A percentile compares a stretch with the other conserved stretches of the same genome.
Evolutionary conservation across 1,284 basidiomycete species (phyloP).

Genomic region (Ceratobasidium sp.): DNA sequence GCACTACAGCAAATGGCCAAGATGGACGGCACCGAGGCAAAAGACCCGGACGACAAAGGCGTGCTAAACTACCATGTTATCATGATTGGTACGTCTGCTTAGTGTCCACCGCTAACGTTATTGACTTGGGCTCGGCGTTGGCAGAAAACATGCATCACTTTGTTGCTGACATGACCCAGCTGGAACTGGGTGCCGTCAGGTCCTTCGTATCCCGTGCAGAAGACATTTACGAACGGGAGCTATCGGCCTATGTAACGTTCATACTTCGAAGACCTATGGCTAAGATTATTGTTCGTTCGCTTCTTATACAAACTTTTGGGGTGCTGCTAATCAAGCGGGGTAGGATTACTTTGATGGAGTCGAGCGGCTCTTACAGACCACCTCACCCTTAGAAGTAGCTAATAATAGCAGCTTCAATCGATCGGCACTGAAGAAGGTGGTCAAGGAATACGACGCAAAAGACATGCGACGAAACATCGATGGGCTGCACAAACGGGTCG

Average conservation of each 20-base stretch:
- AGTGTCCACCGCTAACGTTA: not conserved
- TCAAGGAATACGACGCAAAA: constrained; percentile 86
- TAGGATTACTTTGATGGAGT: constrained; percentile 96
- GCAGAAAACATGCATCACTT: constrained; percentile 97
- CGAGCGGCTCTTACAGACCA: constrained; percentile 82
- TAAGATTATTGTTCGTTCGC: constrained; percentile 73
- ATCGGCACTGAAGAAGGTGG: constrained; percentile 78
- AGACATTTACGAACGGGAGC: constrained; percentile 85
- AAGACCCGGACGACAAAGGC: constrained; percentile 88
- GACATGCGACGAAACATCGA: constrained; percentile 90
- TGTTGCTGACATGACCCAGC: constrained; percentile 75
- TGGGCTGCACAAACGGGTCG: constrained; percentile 86
- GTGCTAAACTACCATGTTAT: constrained; percentile 96
- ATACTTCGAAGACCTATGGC: constrained; percentile 86
- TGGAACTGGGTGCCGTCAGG: constrained; percentile 71
- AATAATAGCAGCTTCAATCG: constrained; percentile 80
- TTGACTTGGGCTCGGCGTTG: not conserved
- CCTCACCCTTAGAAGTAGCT: constrained; percentile 79
- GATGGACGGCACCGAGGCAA: constrained; percentile 68
- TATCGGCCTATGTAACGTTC: constrained; percentile 84
- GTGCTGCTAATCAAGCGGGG: no score
- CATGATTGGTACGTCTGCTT: constrained; percentile 75
- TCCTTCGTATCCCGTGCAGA: constrained; percentile 78
- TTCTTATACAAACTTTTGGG: no score
- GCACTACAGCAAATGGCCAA: constrained; percentile 94